Conservation (phyloP, 1,284 basidiomycete species). For the Veloboletus limbatus region DNA sequence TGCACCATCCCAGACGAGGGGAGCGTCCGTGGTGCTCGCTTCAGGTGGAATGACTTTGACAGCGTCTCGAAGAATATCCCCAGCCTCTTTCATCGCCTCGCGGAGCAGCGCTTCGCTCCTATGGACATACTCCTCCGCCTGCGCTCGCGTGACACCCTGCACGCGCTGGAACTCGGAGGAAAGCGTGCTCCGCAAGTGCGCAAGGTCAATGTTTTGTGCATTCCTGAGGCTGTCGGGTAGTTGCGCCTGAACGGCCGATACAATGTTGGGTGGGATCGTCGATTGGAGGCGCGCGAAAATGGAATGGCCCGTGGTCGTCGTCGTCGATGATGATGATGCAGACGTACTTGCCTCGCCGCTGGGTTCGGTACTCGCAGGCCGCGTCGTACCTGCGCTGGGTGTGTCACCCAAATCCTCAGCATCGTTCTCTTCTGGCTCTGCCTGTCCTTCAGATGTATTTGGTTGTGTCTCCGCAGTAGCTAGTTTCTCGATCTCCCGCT, state of each 20-base stretch:
- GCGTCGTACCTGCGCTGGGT: conserved; percentile 21
- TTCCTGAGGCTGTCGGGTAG: conserved; percentile 65
- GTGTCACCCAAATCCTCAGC: conserved; percentile 24
- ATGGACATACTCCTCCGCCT: conserved; percentile 82
- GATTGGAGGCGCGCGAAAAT: conserved; percentile 71
- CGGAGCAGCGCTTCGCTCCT: conserved; percentile 73
- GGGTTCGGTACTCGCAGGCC: conserved; percentile 26
- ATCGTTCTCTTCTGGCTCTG: conserved; percentile 15
- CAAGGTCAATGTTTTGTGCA: conserved; percentile 62
- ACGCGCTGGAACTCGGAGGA: conserved; percentile 70
- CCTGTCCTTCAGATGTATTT: conserved; percentile 4
- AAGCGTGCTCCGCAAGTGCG: conserved; percentile 62
- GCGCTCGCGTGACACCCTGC: conserved; percentile 67
- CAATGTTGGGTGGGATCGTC: conserved; percentile 67
- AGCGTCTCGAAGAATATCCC: conserved; percentile 76
- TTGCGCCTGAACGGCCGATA: conserved; percentile 63
- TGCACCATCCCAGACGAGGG: conserved; percentile 74
- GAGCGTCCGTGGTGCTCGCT: conserved; percentile 34
- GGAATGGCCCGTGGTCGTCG: conserved; percentile 39
- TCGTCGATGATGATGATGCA: conserved; percentile 26
- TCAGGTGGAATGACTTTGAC: conserved; percentile 89
- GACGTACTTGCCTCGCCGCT: conserved; percentile 17
- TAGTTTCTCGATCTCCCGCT: conserved; percentile 74
- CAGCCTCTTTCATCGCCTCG: conserved; percentile 69
- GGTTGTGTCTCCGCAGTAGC: conserved; percentile 35